phyloP scores from a whole-genome alignment of 73 alveolate genomes.

The Paramecium tetraurelia region DNA sequence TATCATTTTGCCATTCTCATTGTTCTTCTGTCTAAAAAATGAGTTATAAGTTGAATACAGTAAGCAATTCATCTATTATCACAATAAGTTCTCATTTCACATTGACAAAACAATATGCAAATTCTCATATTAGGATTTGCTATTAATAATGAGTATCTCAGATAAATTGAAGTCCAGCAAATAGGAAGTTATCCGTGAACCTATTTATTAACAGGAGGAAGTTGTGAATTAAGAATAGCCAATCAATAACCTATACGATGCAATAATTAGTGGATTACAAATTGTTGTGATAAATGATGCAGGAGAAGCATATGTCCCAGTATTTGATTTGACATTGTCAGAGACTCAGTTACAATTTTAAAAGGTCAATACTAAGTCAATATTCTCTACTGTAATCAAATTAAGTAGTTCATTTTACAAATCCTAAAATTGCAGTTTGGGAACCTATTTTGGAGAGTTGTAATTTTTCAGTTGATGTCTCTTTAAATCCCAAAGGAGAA shows the following conservation, averaged over 20 bases:
- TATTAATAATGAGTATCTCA: constrained; percentile 17
- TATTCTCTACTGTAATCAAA: constrained; percentile 43
- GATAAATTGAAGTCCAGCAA: constrained; percentile 36
- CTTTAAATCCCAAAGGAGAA: constrained; percentile 47
- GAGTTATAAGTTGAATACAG: constrained; percentile 26
- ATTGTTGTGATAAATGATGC: constrained; percentile 65
- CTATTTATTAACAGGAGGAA: neutral
- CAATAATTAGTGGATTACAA: constrained; percentile 20
- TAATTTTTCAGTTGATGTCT: constrained; percentile 51
- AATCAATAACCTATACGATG: constrained; percentile 49
- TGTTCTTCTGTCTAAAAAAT: constrained; percentile 51
- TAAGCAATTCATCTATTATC: constrained; percentile 7
- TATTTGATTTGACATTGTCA: constrained; percentile 56
- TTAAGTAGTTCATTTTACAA: constrained; percentile 56
- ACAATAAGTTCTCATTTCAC: constrained; percentile 23
- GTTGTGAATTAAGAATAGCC: constrained; percentile 25
- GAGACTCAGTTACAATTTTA: constrained; percentile 47
- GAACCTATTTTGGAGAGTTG: constrained; percentile 64
- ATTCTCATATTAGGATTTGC: constrained; percentile 52
- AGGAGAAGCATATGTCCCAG: constrained; percentile 67
- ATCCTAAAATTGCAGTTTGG: constrained; percentile 67
- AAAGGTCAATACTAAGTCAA: neutral
- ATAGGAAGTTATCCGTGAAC: constrained; percentile 3
- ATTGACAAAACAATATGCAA: constrained; percentile 51
- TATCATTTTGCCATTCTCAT: constrained; percentile 41